Percentiles rank a stretch among this genome's conserved stretches.
phyloP scores from a whole-genome alignment of 164 flowering plant species.

The Kalanchoe fedtschenkoi region DNA sequence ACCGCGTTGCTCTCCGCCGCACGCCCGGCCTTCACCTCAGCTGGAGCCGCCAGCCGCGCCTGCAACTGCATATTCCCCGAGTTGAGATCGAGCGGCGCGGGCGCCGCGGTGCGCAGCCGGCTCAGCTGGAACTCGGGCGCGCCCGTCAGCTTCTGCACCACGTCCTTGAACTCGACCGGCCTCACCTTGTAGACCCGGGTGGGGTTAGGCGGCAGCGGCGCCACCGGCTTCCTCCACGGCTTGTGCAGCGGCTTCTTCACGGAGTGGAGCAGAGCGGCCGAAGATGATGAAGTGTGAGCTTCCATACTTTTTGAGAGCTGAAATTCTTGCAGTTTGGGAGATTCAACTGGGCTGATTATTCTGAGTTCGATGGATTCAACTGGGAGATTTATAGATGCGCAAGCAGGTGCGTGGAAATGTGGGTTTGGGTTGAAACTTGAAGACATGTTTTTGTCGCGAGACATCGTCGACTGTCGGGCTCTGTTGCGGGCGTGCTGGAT shows the following conservation, averaged over 20 bases:
- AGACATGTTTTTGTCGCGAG: not conserved
- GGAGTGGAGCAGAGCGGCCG: slow-evolving; percentile 15
- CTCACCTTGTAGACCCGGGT: slow-evolving; percentile 24
- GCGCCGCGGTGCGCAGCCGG: slow-evolving; percentile 18
- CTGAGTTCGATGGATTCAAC: no score
- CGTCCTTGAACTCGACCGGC: slow-evolving; percentile 20
- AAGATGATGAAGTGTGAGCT: not conserved
- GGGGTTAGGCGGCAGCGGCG: slow-evolving; percentile 19
- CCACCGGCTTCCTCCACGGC: slow-evolving; percentile 21
- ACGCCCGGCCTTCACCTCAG: slow-evolving; percentile 1
- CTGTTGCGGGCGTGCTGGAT: no score
- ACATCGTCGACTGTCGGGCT: not conserved
- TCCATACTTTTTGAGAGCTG: not conserved
- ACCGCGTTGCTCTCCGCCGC: slow-evolving; percentile 4
- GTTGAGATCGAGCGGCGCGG: slow-evolving; percentile 16
- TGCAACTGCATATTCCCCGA: not conserved
- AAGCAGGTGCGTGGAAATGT: no score
- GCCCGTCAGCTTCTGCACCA: slow-evolving; percentile 33
- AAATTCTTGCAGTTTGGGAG: no score
- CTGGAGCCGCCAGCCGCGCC: not conserved
- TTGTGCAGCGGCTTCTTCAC: slow-evolving; percentile 15
- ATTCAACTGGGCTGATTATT: not conserved
- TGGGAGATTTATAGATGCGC: no score
- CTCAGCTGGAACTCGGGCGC: slow-evolving; percentile 11
- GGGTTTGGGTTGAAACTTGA: no score